phyloP scores from a whole-genome alignment of 1,284 basidiomycete genomes.

The Cryptococcus sp. region DNA sequence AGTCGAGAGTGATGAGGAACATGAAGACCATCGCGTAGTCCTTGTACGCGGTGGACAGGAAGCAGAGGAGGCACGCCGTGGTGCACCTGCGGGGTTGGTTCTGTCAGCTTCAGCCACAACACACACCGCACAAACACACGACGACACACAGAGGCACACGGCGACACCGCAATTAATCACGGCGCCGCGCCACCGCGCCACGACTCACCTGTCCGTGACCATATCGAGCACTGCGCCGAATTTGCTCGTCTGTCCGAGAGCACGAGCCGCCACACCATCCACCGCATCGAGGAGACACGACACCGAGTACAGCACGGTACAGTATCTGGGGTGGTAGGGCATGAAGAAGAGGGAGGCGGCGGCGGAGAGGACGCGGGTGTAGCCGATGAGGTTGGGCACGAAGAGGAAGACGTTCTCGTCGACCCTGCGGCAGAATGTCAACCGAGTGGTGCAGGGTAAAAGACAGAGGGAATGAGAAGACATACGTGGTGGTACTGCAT shows the following conservation, averaged over 20 bases:
- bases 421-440: conserved; percentile 20
- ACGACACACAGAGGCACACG: background rate
- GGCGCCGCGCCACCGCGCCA: no score
- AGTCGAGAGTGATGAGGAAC: conserved; percentile 94
- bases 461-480: background rate
- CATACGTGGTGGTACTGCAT: conserved; percentile 42
- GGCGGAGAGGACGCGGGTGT: conserved; percentile 85
- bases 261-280: conserved; percentile 91
- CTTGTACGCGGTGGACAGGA: conserved; percentile 87
- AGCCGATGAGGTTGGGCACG: conserved; percentile 95
- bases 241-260: conserved; percentile 84
- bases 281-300: conserved; percentile 95
- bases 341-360: conserved; percentile 88
- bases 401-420: conserved; percentile 91
- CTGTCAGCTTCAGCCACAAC: background rate
- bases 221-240: conserved; percentile 99
- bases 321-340: conserved; percentile 89
- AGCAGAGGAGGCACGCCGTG: conserved; percentile 90
- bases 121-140: no score
- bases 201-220: conserved; percentile 94
- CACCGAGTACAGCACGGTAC: conserved; percentile 83
- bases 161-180: background rate
- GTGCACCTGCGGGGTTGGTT: conserved; percentile 65
- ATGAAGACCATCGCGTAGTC: conserved; percentile 80
- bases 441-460: background rate